These are phyloP conservation scores for Pseudozyma hubeiensis DNA, from an alignment of 1,284 basidiomycete species.

Conservation along the genomic window DNA sequence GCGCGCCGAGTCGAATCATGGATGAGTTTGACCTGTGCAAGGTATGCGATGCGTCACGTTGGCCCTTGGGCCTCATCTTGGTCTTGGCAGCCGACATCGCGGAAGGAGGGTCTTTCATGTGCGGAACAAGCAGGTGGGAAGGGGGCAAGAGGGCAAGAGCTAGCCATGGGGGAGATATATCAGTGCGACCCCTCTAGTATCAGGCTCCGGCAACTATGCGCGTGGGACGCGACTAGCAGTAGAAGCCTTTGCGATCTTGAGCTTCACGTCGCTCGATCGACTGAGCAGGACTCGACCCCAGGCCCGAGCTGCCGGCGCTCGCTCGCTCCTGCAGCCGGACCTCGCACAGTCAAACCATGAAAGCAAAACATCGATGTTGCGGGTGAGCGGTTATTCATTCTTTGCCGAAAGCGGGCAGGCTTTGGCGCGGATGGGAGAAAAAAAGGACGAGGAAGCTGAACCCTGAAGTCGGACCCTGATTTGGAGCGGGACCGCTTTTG, in stretches of 20 bases:
- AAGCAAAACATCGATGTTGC: not conserved
- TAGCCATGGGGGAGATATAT: too few relatives aligned
- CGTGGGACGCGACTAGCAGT: too few relatives aligned
- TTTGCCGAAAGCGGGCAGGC: slow-evolving; percentile 13
- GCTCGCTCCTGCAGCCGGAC: not conserved
- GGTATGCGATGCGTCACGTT: slow-evolving; percentile 18
- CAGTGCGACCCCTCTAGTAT: too few relatives aligned
- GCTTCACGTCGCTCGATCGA: too few relatives aligned
- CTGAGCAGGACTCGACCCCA: too few relatives aligned
- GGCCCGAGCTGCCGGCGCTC: too few relatives aligned
- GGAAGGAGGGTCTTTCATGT: not conserved
- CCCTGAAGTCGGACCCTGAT: slow-evolving; percentile 31
- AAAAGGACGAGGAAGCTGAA: not conserved
- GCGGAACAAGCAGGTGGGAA: too few relatives aligned
- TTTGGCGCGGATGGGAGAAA: not conserved
- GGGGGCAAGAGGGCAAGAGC: too few relatives aligned
- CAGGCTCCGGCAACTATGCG: too few relatives aligned
- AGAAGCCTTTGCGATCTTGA: too few relatives aligned
- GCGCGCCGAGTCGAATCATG: slow-evolving; percentile 27
- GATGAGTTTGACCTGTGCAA: slow-evolving; percentile 36
- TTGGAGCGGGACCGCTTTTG: slow-evolving; percentile 1
- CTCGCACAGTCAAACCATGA: not conserved
- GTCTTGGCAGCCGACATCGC: slow-evolving; percentile 7
- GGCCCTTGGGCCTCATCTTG: slow-evolving; percentile 12
- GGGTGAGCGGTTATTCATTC: not conserved